Conservation (phyloP, 805 yeast species). For the Torulaspora franciscae region DNA sequence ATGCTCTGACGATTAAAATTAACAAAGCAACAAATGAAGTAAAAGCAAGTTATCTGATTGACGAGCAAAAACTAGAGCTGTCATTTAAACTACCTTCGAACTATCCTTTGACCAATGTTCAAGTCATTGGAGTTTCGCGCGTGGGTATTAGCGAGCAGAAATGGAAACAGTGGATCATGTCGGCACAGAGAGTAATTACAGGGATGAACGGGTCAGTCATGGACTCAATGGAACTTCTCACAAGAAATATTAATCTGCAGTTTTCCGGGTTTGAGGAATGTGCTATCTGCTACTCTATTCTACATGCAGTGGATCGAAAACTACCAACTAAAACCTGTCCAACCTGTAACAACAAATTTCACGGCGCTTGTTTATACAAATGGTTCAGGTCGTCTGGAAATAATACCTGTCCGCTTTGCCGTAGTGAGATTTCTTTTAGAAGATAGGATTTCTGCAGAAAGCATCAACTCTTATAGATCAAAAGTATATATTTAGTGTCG, state of each 20-base stretch:
- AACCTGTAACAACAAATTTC: slow-evolving; percentile 91
- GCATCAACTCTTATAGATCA: neutral
- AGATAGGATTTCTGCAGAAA: slow-evolving; percentile 14
- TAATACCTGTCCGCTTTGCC: slow-evolving; percentile 92
- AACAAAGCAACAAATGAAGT: slow-evolving; percentile 62
- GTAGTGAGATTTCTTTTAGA: slow-evolving; percentile 41
- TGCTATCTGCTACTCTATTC: slow-evolving; percentile 90
- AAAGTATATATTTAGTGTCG: too few relatives aligned
- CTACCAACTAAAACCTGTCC: slow-evolving; percentile 84
- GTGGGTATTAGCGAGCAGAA: slow-evolving; percentile 87
- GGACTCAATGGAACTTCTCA: slow-evolving; percentile 40
- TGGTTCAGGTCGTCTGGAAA: slow-evolving; percentile 96
- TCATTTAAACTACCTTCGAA: slow-evolving; percentile 64
- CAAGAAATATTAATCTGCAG: slow-evolving; percentile 70
- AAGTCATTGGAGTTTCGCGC: slow-evolving; percentile 70
- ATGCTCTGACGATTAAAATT: slow-evolving; percentile 51
- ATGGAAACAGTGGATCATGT: slow-evolving; percentile 93
- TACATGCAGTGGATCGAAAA: slow-evolving; percentile 81
- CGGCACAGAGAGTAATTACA: slow-evolving; percentile 78
- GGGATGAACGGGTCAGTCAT: slow-evolving; percentile 63
- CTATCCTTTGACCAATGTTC: slow-evolving; percentile 73
- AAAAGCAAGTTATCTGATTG: slow-evolving; percentile 67
- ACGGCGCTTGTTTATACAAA: slow-evolving; percentile 89
- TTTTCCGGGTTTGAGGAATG: slow-evolving; percentile 95
- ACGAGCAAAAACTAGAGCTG: slow-evolving; percentile 82